Evolutionary conservation across 2,329 filamentous ascomycete genomes (phyloP), one percentile per base, ranked within the genome.

Genomic region (Alternaria consortialis): DNA sequence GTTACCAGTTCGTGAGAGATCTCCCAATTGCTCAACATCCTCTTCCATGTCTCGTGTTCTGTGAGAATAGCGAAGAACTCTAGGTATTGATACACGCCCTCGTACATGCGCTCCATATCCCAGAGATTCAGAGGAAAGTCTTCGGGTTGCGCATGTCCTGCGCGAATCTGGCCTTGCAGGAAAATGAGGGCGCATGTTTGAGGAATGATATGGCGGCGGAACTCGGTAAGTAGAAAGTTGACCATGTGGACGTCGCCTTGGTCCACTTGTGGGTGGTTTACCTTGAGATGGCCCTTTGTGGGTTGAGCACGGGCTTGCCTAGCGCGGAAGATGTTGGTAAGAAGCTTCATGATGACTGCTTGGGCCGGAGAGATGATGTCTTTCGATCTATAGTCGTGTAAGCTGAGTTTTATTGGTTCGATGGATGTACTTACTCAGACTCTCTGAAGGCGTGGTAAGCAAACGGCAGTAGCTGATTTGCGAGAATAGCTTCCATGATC

Each of bases 81-180:
- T 2, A 98, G 87, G 74, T 97, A 97, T 77, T 97, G 94, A 53
- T 94, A 93, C 1, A 98, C 88, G 0, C 94, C 94, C 73, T 98
- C 94, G 77, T 97, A 97, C 60, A 96, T 94, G 13, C 94, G 88
- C 77, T 98, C 94, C 91, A 98, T 97, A 72, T 98, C 94, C 94
- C 94, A 98, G 47, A 93, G 86, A 71, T 98, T 96, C 2, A 97
- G 89, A 0, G 94, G 94, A 71, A 97, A 98, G 72, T 97, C 94
- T 63, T 92, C 88, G 0, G 92, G 89, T 62, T 94, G 87, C 15
- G 90, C 88, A 58, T 89, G 85, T 32, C 90, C 89, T 40, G 90
- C 88, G 42, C 92, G 90, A 34, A 97, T 97, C 74, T 97, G 91
- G 15, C 92, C 92, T 80, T 98, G 94, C 3, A 97, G 86, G 73